These are phyloP conservation scores for Thuidium tamariscinum DNA, from an alignment of 225 moss, liverwort and hornwort species.

Conservation along the genomic window DNA sequence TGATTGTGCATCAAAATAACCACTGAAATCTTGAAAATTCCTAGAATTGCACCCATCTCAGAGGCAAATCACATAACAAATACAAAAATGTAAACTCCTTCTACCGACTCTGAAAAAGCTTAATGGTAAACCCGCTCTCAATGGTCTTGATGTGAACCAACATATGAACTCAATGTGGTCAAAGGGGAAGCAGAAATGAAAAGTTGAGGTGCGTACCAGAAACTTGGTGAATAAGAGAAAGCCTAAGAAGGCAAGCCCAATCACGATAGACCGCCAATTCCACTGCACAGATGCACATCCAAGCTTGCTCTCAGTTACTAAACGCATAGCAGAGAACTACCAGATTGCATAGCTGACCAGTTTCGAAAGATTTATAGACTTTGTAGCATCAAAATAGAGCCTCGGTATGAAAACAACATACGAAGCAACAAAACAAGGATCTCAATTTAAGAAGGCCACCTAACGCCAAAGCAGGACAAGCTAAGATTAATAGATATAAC, in stretches of 20 bases:
- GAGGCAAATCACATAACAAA: not conserved
- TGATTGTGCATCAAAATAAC: not conserved
- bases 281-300: constrained; percentile 39
- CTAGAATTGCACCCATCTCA: not conserved
- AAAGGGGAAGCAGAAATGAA: not conserved
- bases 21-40: not conserved
- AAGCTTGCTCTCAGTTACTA: not conserved
- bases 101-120: not conserved
- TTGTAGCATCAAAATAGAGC: not conserved
- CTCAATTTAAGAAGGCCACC: not conserved
- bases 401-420: not conserved
- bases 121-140: no score
- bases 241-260: constrained; percentile 41
- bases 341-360: not conserved
- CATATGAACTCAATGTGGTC: not conserved
- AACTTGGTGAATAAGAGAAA: constrained; percentile 29
- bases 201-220: constrained; percentile 8
- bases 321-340: not conserved
- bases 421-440: not conserved
- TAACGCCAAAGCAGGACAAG: not conserved
- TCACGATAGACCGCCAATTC: constrained; percentile 64
- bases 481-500: not conserved
- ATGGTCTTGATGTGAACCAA: not conserved
- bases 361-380: not conserved
- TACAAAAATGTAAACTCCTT: not conserved